Conservation (phyloP, 352 stramenopile species). For the Thalassiosira hispida region DNA sequence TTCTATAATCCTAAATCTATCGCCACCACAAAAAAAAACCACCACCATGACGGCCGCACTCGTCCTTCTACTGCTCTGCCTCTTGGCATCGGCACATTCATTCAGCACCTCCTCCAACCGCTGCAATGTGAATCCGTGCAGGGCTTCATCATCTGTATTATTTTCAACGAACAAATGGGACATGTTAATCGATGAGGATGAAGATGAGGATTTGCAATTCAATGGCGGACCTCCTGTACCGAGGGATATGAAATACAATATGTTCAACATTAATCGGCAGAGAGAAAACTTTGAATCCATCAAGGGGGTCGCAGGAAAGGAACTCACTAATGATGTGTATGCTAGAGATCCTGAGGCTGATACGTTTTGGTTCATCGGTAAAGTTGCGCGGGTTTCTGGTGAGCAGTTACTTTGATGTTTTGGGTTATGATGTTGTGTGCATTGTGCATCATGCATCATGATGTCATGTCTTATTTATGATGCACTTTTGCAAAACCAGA, state of each 20-base stretch:
- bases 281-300: conserved; percentile 76
- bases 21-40: neutral
- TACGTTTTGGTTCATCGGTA: conserved; percentile 81
- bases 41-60: neutral
- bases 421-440: conserved; percentile 2
- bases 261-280: conserved; percentile 69
- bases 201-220: conserved; percentile 61
- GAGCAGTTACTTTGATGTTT: conserved; percentile 12
- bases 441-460: neutral
- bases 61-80: conserved; percentile 10
- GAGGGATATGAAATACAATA: conserved; percentile 80
- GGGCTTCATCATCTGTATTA: neutral
- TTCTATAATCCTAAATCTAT: too few relatives aligned
- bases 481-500: conserved; percentile 33
- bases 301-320: conserved; percentile 62
- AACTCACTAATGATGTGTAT: conserved; percentile 80
- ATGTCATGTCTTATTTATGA: neutral
- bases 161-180: conserved; percentile 63
- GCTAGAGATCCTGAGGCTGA: conserved; percentile 60
- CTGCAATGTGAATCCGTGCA: neutral
- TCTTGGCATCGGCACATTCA: conserved; percentile 10
- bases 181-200: conserved; percentile 67
- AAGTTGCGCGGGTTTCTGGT: conserved; percentile 75
- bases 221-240: conserved; percentile 50
- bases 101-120: conserved; percentile 9